Evolutionary conservation across 2,329 filamentous ascomycete species (phyloP).

Genomic region (Microsporum ferrugineum): DNA sequence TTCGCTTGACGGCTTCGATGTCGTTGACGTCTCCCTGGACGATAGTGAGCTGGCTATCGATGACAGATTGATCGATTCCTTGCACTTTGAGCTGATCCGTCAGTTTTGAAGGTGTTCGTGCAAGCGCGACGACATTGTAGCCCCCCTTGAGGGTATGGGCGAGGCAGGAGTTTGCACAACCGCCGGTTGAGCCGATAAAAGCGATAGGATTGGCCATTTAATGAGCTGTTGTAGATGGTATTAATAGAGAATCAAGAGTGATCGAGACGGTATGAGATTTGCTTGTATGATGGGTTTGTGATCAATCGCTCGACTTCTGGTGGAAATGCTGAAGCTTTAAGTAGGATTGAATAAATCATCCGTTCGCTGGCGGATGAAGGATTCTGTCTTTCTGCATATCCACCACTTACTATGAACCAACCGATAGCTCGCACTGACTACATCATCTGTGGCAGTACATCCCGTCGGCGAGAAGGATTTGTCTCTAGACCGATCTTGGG

Average conservation of each 20-base stretch:
- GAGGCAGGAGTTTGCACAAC: slow-evolving; percentile 36
- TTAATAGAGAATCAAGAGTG: too few relatives aligned
- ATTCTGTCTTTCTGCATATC: background rate
- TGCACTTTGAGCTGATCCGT: slow-evolving; percentile 31
- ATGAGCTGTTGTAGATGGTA: background rate
- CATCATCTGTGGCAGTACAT: background rate
- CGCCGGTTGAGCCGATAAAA: slow-evolving; percentile 45
- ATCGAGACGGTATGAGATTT: background rate
- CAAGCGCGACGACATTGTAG: slow-evolving; percentile 38
- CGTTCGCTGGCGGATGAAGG: background rate
- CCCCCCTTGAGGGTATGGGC: slow-evolving; percentile 35
- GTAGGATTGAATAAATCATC: background rate
- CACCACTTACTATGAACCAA: background rate
- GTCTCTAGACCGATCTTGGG: background rate
- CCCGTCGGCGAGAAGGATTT: background rate
- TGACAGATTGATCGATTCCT: slow-evolving; percentile 25
- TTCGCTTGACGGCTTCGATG: slow-evolving; percentile 29
- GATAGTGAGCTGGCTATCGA: slow-evolving; percentile 37
- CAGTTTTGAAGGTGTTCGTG: slow-evolving; percentile 41
- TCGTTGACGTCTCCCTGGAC: slow-evolving; percentile 39
- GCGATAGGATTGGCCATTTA: slow-evolving; percentile 24
- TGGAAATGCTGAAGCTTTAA: background rate
- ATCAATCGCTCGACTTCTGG: background rate
- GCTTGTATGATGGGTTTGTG: background rate
- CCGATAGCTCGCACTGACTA: background rate